A percentile compares a stretch with the other conserved stretches of the same genome.
Evolutionary conservation across 345 rosid species (phyloP).

Genomic region (Eucalyptus cladocalyx): DNA sequence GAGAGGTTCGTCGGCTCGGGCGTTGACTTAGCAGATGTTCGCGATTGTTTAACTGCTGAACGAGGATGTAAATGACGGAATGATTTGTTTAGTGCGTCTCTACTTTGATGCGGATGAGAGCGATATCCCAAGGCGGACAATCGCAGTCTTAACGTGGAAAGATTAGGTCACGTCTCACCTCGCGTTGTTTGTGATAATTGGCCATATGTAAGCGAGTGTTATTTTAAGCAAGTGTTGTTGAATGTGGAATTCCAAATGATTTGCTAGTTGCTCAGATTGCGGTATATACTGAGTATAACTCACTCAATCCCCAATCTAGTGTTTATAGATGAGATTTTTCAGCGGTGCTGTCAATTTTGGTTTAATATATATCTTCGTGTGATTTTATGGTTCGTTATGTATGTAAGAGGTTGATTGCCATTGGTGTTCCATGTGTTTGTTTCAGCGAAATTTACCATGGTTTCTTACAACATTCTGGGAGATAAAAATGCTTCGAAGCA

Average conservation of each 20-base stretch:
- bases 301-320: neutral
- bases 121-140: neutral
- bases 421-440: neutral
- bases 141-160: neutral
- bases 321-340: neutral
- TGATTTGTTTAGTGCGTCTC: neutral
- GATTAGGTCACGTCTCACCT: neutral
- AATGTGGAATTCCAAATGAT: neutral
- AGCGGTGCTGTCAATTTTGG: neutral
- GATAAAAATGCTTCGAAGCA: slow-evolving; percentile 56
- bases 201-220: neutral
- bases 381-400: neutral
- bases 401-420: neutral
- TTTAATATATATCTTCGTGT: neutral
- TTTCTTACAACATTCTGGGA: slow-evolving; percentile 73
- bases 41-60: neutral
- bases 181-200: neutral
- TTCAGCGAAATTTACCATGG: slow-evolving; percentile 48
- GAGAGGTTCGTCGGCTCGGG: neutral
- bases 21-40: neutral
- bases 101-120: neutral
- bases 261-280: neutral
- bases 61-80: neutral
- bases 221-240: neutral
- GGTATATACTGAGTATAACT: neutral